phyloP scores from a whole-genome alignment of 129 eudicot species.

The Smallanthus sonchifolius region DNA sequence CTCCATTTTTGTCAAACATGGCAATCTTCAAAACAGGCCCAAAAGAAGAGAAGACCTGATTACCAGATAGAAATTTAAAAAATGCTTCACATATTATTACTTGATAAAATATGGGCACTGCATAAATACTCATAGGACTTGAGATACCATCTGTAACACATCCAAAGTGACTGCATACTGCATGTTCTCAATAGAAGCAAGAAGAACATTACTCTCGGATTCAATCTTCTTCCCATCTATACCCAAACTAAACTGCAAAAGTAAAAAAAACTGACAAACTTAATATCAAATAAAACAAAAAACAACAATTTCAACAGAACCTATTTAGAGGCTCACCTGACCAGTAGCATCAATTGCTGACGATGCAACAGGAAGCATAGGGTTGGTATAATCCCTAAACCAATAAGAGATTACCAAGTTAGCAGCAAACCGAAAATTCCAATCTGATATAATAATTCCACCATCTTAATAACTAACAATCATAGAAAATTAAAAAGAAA shows the following conservation, averaged over 20 bases:
- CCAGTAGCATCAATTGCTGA: conserved; percentile 94
- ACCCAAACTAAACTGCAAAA: conserved; percentile 67
- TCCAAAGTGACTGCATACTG: conserved; percentile 95
- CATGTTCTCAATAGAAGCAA: conserved; percentile 97
- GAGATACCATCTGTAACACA: conserved; percentile 69
- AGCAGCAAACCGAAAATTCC: neutral
- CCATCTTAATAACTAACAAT: neutral
- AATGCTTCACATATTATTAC: neutral
- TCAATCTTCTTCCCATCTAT: conserved; percentile 87
- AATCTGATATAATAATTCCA: neutral
- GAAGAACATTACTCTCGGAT: conserved; percentile 98
- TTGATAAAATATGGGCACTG: neutral
- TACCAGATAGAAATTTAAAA: neutral
- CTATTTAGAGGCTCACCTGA: conserved; percentile 49
- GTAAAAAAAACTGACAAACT: neutral
- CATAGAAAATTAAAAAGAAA: neutral
- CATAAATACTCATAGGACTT: neutral
- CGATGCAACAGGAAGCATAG: conserved; percentile 86
- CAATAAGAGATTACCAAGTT: conserved; percentile 13
- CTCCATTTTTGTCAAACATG: conserved; percentile 97
- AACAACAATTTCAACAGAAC: neutral
- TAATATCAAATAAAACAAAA: neutral
- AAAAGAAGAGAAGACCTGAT: conserved; percentile 83
- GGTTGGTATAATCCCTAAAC: conserved; percentile 92
- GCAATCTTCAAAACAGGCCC: conserved; percentile 95